These are phyloP conservation scores for Micromonas commoda DNA, from an alignment of 139 green algal species.

Conservation along the genomic window DNA sequence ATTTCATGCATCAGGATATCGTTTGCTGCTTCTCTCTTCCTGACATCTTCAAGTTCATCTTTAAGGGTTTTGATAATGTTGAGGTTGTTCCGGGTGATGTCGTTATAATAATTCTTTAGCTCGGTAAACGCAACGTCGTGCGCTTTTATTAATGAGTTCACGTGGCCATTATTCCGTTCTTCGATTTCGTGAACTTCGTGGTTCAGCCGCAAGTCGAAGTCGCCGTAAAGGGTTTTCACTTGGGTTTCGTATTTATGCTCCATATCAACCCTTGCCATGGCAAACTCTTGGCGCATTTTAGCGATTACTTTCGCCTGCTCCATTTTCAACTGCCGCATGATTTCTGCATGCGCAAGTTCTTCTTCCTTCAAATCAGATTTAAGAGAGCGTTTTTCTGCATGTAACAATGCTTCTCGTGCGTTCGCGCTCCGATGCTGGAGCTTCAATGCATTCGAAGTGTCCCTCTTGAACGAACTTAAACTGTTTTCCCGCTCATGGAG, in stretches of 20 bases:
- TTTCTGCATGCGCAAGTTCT: constrained; percentile 72
- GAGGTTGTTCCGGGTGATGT: constrained; percentile 88
- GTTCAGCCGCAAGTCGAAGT: constrained; percentile 71
- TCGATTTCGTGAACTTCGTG: constrained; percentile 66
- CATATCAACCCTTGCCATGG: constrained; percentile 52
- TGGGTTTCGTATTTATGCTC: constrained; percentile 4
- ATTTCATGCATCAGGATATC: constrained; percentile 79
- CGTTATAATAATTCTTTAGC: constrained; percentile 92
- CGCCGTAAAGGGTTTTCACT: constrained; percentile 62
- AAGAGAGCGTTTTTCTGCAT: constrained; percentile 73
- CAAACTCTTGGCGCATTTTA: constrained; percentile 81
- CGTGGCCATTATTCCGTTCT: constrained; percentile 69
- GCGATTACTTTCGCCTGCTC: constrained; percentile 83
- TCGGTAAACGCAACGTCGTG: constrained; percentile 73
- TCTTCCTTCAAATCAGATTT: constrained; percentile 61
- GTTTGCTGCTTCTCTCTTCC: constrained; percentile 71
- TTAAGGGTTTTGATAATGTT: constrained; percentile 84
- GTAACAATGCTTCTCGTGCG: constrained; percentile 62
- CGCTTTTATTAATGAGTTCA: constrained; percentile 82
- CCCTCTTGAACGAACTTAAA: background rate
- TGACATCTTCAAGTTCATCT: constrained; percentile 83
- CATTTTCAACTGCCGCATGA: constrained; percentile 66
- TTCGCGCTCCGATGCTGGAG: too few relatives aligned
- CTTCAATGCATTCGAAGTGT: constrained; percentile 71
- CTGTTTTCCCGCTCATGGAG: too few relatives aligned